Conservation (phyloP, 768 basidiomycete species). For the Pholiota molesta region DNA sequence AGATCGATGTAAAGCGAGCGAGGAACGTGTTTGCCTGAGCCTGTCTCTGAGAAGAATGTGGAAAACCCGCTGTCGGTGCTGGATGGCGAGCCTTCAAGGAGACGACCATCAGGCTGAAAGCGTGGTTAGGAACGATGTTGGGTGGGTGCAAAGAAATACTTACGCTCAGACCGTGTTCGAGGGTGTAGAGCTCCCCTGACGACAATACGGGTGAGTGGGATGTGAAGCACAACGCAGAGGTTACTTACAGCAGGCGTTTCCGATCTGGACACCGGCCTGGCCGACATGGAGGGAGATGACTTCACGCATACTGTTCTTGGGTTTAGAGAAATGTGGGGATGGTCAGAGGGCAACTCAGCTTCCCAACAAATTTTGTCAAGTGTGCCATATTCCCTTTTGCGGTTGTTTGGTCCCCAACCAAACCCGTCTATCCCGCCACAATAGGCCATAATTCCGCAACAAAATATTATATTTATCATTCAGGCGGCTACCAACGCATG, state of each 20-base stretch:
- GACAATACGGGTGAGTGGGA: conserved; percentile 8
- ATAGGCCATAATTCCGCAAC: conserved; percentile 9
- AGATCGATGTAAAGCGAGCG: conserved; percentile 96
- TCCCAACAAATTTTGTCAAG: conserved; percentile 29
- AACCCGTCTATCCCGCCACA: background rate
- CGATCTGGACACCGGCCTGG: conserved; percentile 97
- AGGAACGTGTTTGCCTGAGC: conserved; percentile 93
- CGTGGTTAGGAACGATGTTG: conserved; percentile 16
- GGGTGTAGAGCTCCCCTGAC: conserved; percentile 95
- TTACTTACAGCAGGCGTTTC: conserved; percentile 94
- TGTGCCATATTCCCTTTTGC: conserved; percentile 29
- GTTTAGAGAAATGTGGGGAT: conserved; percentile 21
- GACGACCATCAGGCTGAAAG: conserved; percentile 86
- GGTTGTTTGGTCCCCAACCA: conserved; percentile 31
- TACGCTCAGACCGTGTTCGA: conserved; percentile 96
- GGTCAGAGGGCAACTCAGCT: conserved; percentile 37
- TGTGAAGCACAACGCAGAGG: conserved; percentile 11
- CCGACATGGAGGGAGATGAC: conserved; percentile 99
- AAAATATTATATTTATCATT: conserved; percentile 15
- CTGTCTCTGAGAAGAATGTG: conserved; percentile 97
- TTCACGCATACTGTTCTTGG: conserved; percentile 69
- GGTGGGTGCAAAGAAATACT: conserved; percentile 32
- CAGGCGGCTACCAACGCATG: conserved; percentile 86
- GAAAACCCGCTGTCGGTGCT: conserved; percentile 86
- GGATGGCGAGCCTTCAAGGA: conserved; percentile 70